These are phyloP conservation scores for Aspergillus transmontanensis DNA, from an alignment of 2,329 filamentous ascomycete genomes.

Conservation along the genomic window DNA sequence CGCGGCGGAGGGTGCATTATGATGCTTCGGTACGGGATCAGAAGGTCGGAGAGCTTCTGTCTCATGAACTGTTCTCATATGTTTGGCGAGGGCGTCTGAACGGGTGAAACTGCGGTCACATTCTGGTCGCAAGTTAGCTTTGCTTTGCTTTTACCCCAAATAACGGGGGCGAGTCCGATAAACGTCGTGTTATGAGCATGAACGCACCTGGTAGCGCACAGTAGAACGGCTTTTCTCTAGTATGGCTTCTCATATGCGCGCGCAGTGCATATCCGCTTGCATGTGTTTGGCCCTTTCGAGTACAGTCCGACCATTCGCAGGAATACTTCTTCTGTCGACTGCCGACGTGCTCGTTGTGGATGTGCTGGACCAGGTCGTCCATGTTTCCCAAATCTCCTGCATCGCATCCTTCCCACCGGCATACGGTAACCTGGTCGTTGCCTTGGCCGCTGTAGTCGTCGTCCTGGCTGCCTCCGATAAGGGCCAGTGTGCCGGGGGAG, in stretches of 20 bases:
- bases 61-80: constrained; percentile 98
- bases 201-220: constrained; percentile 83
- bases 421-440: constrained; percentile 76
- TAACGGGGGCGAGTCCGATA: not conserved
- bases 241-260: constrained; percentile 97
- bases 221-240: constrained; percentile 97
- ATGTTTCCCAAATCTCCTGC: constrained; percentile 75
- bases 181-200: not conserved
- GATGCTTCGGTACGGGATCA: constrained; percentile 47
- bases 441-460: constrained; percentile 70
- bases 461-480: constrained; percentile 44
- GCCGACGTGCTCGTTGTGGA: constrained; percentile 92
- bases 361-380: constrained; percentile 79
- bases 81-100: constrained; percentile 93
- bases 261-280: constrained; percentile 94
- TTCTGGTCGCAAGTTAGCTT: constrained; percentile 57
- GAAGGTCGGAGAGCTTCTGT: constrained; percentile 84
- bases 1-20: constrained; percentile 32
- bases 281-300: constrained; percentile 84
- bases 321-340: constrained; percentile 93
- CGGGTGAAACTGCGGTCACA: constrained; percentile 96
- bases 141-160: not conserved
- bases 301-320: constrained; percentile 95
- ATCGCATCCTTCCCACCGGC: constrained; percentile 75
- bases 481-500: constrained; percentile 59